Base-by-base conservation (phyloP, 192 early-diverging fungal genomes). In the Spizellomyces sp. region DNA sequence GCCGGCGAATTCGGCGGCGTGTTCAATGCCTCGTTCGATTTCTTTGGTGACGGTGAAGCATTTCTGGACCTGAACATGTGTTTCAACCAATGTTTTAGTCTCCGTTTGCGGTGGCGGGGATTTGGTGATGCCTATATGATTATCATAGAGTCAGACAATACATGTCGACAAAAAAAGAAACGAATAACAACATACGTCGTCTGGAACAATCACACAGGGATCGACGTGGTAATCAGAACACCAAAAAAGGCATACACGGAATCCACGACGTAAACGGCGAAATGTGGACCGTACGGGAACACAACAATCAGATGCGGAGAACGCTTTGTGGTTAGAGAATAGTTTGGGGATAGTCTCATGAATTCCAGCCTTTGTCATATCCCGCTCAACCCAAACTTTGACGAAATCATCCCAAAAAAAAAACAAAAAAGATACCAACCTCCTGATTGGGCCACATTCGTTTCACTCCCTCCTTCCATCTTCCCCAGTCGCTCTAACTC, bases 401-500 rank as follows among this genome's bases (percentile, higher is more conserved):
- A 10, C 48, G 48, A 52, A 52, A 52, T n/a, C 48, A 9, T 52
- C 9, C 9, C 9, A 52, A 52, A n/a, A 52, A 52, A 54, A n/a
- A 54, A 12, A 54, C 12, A 19, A 54, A 54, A 54, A 54, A 54
- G 2, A n/a, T 19, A 54, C 50, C 50, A 54, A 19, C 17, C 50
- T 54, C 6, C 5, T 17, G 59, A 41, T 14, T 27, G n/a, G 59
- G 27, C 27, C 0, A 36, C 27, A 36, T 36, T 36, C 27, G 27
- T 36, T 17, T 41, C 59, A 61, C 62, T 17, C 44, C 56, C 50
- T 48, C 64, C 70, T 50, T 65, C 64, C 9, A 74, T n/a, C 56
- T 45, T 74, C 2, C 71, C 71, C 4, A 22, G 5, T 15, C 47
- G 58, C 12, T 54, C 56, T 45, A 74, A 47, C 44, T 66, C 71